phyloP scores from a whole-genome alignment of 345 rosid genomes.

The Populus nigra region DNA sequence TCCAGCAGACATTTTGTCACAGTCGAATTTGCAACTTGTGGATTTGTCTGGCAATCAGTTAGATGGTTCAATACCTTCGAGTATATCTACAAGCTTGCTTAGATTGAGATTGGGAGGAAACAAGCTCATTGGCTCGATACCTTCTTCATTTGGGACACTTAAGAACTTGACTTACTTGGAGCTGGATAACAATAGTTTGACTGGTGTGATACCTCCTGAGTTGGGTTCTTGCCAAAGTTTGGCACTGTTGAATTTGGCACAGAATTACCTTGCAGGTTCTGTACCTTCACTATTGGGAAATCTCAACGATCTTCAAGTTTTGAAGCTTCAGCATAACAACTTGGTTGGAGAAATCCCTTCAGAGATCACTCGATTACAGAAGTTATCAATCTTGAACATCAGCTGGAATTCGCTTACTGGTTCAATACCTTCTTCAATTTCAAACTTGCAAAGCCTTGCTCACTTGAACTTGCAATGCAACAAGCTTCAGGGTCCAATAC shows the following conservation, averaged over 20 bases:
- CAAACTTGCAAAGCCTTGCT: conserved; percentile 37
- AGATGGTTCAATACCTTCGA: conserved; percentile 45
- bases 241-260: conserved; percentile 58
- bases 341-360: conserved; percentile 54
- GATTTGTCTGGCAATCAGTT: conserved; percentile 58
- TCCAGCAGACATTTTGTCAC: conserved; percentile 46
- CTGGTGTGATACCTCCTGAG: conserved; percentile 42
- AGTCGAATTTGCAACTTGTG: conserved; percentile 30
- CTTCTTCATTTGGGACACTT: conserved; percentile 30
- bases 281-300: conserved; percentile 43
- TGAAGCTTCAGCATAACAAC: conserved; percentile 52
- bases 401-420: conserved; percentile 64
- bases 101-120: conserved; percentile 77
- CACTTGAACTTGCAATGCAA: conserved; percentile 54
- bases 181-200: conserved; percentile 59
- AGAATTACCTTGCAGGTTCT: conserved; percentile 43
- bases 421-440: conserved; percentile 51
- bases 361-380: conserved; percentile 24
- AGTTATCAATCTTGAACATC: conserved; percentile 40
- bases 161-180: conserved; percentile 54
- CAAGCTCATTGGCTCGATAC: conserved; percentile 34
- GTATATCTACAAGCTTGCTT: conserved; percentile 40
- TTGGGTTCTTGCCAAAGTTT: conserved; percentile 43
- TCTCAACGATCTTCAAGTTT: conserved; percentile 48
- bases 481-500: conserved; percentile 55